phyloP scores from a whole-genome alignment of 2,329 filamentous ascomycete genomes.

The Fusarium newnesense region DNA sequence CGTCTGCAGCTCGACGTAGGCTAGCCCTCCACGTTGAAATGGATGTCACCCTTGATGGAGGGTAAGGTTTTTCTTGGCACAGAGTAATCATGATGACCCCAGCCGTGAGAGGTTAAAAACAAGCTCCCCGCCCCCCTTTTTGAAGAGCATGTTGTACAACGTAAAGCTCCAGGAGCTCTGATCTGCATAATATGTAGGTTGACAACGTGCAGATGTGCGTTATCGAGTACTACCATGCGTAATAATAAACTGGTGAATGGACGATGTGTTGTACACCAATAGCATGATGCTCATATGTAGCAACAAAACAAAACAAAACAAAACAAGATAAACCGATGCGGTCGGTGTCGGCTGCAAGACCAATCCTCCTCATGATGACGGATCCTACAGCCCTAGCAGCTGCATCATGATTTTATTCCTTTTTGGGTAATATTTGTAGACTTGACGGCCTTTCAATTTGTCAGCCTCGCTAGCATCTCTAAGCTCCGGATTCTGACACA shows the following conservation, averaged over 20 bases:
- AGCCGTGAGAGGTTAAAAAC: conserved; percentile 10
- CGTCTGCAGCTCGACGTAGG: background rate
- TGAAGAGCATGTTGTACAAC: conserved; percentile 6
- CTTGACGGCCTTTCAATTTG: conserved; percentile 29
- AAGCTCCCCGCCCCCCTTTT: background rate
- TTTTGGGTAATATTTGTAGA: conserved; percentile 17
- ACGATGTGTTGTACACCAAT: background rate
- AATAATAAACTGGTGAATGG: background rate
- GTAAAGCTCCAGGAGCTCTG: conserved; percentile 3
- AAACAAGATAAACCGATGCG: background rate
- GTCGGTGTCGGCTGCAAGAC: background rate
- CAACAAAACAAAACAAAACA: background rate
- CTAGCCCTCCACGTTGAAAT: background rate
- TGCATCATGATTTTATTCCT: conserved; percentile 20
- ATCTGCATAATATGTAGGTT: conserved; percentile 14
- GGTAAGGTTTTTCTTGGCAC: conserved; percentile 19
- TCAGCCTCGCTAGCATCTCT: conserved; percentile 12
- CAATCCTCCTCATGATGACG: conserved; percentile 18
- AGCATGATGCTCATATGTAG: background rate
- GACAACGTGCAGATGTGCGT: background rate
- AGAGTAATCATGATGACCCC: conserved; percentile 29
- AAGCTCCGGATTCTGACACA: background rate
- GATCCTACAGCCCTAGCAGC: conserved; percentile 12
- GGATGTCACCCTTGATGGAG: conserved; percentile 9
- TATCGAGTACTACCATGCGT: background rate